Evolutionary conservation across 208 protist species (phyloP), one percentile per base, ranked within the genome.

Genomic region (Leishmania tarentolae): DNA sequence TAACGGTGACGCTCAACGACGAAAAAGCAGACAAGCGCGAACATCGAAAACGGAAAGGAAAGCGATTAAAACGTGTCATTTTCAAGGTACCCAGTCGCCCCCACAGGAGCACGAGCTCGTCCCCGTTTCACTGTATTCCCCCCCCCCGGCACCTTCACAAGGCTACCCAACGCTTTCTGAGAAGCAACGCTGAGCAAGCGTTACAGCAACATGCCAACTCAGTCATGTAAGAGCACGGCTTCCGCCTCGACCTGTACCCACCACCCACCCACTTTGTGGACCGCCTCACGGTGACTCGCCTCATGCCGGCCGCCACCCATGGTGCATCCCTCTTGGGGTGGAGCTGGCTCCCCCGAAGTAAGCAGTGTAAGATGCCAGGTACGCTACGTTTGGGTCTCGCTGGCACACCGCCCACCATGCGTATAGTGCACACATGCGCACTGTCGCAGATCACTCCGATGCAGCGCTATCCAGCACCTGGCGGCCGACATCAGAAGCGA

Each of bases 21-120:
- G n/a, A n/a, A n/a, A n/a, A n/a, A n/a, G n/a, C n/a, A n/a, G n/a
- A n/a, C n/a, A n/a, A n/a, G n/a, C n/a, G n/a, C n/a, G n/a, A n/a
- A n/a, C n/a, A n/a, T n/a, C n/a, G n/a, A n/a, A n/a, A 44, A 70
- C 65, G 65, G 65, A 72, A 31, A n/a, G 21, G 56, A 61, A 61
- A 61, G 56, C 8, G 8, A 31, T 28, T 7, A 31, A 61, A 61
- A 28, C 7, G 21, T 28, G 17, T 61, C 19, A 19, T 15, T 53
- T 11, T n/a, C 21, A 61, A 21, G 5, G 56, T 7, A 24, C 0
- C 56, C 17, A 17, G 17, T 61, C 56, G 17, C 56, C 13, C 17
- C 56, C 56, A 61, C 5, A 9, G 28, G 2, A 9, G 56, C 17
- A 53, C 50, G 56, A 61, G 56, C 17, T 11, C n/a, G n/a, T n/a